These are phyloP conservation scores for Tilletia horrida DNA, from an alignment of 1,284 basidiomycete species.

Conservation along the genomic window DNA sequence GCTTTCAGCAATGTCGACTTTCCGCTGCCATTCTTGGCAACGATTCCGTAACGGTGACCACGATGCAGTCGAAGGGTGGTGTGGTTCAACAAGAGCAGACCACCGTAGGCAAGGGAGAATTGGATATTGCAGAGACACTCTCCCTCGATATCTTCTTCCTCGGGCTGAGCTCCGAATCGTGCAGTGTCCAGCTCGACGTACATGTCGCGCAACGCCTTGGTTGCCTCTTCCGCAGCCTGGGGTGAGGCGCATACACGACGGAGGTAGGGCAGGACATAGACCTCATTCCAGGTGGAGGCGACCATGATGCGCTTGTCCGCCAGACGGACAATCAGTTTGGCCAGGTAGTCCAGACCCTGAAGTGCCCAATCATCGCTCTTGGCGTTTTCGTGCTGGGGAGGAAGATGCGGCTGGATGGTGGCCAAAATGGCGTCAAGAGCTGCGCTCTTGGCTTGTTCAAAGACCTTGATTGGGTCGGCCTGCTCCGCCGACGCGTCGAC, in stretches of 20 bases:
- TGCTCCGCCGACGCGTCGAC: slow-evolving; percentile 34
- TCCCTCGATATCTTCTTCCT: slow-evolving; percentile 64
- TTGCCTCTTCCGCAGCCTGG: slow-evolving; percentile 41
- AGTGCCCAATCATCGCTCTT: slow-evolving; percentile 45
- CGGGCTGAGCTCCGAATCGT: slow-evolving; percentile 53
- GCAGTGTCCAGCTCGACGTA: slow-evolving; percentile 48
- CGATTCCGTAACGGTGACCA: slow-evolving; percentile 84
- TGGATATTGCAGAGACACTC: slow-evolving; percentile 80
- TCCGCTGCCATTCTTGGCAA: slow-evolving; percentile 91
- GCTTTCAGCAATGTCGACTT: slow-evolving; percentile 97
- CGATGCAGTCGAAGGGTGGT: slow-evolving; percentile 85
- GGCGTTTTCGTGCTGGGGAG: slow-evolving; percentile 34
- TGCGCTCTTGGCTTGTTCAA: slow-evolving; percentile 34
- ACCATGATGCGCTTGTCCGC: slow-evolving; percentile 53
- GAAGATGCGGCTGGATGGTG: slow-evolving; percentile 38
- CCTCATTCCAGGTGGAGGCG: slow-evolving; percentile 49
- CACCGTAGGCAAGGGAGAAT: slow-evolving; percentile 95
- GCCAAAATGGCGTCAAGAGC: slow-evolving; percentile 41
- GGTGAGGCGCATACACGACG: slow-evolving; percentile 51
- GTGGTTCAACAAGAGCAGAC: slow-evolving; percentile 90
- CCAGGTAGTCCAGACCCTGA: slow-evolving; percentile 45
- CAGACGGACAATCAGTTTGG: slow-evolving; percentile 43
- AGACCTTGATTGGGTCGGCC: slow-evolving; percentile 39
- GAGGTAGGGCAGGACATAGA: slow-evolving; percentile 55
- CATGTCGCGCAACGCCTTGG: slow-evolving; percentile 42